A percentile compares a stretch with the other conserved stretches of the same genome.
Evolutionary conservation across 345 rosid genomes (phyloP).

Genomic region (Laguncularia racemosa): DNA sequence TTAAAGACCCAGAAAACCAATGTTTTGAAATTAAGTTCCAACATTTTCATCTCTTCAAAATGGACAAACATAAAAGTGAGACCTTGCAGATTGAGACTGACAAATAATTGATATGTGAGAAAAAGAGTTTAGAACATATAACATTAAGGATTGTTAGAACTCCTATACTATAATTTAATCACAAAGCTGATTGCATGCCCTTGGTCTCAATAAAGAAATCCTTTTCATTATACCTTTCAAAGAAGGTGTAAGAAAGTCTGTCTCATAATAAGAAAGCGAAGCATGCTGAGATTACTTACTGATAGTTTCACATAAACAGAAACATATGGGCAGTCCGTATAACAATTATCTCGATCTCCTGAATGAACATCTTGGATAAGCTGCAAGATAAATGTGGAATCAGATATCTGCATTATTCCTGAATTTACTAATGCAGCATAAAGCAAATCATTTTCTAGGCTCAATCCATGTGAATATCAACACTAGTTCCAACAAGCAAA

Average conservation of each 20-base stretch:
- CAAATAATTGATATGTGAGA: background rate
- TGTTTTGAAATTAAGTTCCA: too few species aligned
- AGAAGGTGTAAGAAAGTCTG: background rate
- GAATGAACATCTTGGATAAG: slow-evolving; percentile 74
- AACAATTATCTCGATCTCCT: slow-evolving; percentile 46
- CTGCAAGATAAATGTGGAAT: slow-evolving; percentile 29
- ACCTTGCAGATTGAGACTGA: background rate
- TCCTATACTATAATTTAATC: too few species aligned
- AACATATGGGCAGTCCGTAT: slow-evolving; percentile 46
- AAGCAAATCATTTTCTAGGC: too few species aligned
- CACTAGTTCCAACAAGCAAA: too few species aligned
- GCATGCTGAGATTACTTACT: slow-evolving; percentile 35
- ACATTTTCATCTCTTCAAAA: too few species aligned
- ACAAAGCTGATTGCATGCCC: too few species aligned
- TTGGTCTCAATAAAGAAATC: too few species aligned
- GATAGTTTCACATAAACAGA: slow-evolving; percentile 79
- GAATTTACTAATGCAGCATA: background rate
- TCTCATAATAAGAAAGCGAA: background rate
- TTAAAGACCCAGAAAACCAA: slow-evolving; percentile 2
- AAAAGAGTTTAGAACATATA: too few species aligned
- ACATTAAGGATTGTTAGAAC: too few species aligned
- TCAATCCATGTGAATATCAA: background rate
- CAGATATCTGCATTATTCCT: slow-evolving; percentile 7
- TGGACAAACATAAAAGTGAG: too few species aligned
- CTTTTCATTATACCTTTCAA: too few species aligned